Evolutionary conservation across 805 yeast genomes (phyloP), one percentile per base, ranked within the genome.

Genomic region (Ogataea nitratoaversa): DNA sequence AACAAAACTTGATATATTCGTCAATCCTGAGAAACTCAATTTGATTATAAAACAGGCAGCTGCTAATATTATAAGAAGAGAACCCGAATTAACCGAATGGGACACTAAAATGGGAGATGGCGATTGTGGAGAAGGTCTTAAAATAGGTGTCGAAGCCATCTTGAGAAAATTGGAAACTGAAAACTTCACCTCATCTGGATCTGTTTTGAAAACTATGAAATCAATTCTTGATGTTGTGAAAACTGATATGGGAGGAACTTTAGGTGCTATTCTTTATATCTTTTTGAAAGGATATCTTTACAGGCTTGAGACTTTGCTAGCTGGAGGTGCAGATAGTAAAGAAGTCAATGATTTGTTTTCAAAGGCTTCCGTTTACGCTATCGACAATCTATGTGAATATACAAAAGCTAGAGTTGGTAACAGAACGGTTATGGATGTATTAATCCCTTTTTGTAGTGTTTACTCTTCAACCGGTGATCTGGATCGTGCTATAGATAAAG

Each of bases 21-120:
- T 57, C 16, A 54, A 54, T 12, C 51, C 52, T 2, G 41, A 27
- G 11, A 2, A 30, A 3, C 23, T 54, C 18, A 39, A 49, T 4
- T 22, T 24, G 1, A 43, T 59, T 5, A 43, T 62, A 16, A 46
- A 41, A 12, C 50, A 48, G 22, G 68, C 63, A 2, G 58, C 63
- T 2, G 37, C 50, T 16, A 62, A 59, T 16, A 49, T 65, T 7
- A 59, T 64, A 36, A 44, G 47, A 3, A 59, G 45, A 31, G 68
- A 65, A 40, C 67, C 67, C 3, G 62, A 60, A 16, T 49, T 66
- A 38, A 66, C 71, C 14, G 57, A 56, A 19, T 66, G 68, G 67
- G 71, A 66, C 43, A 66, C 71, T 19, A 56, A 60, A 42, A 61
- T 65, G 63, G 70, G 71, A n/a, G 71, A 66, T 44, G 71, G 71